These are phyloP conservation scores for Leptoxyphium fumago DNA, from an alignment of 2,329 filamentous ascomycete species.

Conservation along the genomic window DNA sequence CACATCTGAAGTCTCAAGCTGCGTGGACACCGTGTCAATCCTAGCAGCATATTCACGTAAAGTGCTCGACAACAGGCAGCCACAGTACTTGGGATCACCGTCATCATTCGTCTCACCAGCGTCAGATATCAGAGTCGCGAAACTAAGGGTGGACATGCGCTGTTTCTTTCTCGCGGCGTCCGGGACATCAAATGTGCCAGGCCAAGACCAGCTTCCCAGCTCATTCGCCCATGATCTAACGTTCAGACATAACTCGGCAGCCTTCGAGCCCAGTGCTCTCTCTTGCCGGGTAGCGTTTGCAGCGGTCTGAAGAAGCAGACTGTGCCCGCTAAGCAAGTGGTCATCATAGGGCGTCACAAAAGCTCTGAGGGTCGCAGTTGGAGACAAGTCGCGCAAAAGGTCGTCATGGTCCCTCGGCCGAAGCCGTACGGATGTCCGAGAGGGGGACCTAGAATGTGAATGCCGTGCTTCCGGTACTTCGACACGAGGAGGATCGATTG, in stretches of 20 bases:
- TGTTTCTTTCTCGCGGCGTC: slow-evolving; percentile 13
- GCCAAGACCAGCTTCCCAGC: slow-evolving; percentile 48
- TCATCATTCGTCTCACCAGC: slow-evolving; percentile 7
- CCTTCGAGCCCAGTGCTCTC: slow-evolving; percentile 55
- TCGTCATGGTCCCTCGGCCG: slow-evolving; percentile 17
- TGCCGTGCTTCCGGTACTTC: slow-evolving; percentile 7
- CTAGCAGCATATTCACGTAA: slow-evolving; percentile 57
- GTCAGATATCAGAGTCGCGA: slow-evolving; percentile 1
- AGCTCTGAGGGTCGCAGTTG: slow-evolving; percentile 45
- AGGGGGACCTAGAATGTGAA: slow-evolving; percentile 13
- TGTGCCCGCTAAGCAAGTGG: slow-evolving; percentile 16
- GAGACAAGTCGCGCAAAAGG: slow-evolving; percentile 46
- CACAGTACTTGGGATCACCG: slow-evolving; percentile 41
- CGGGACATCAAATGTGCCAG: slow-evolving; percentile 32
- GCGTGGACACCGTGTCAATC: slow-evolving; percentile 56
- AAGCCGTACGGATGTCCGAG: slow-evolving; percentile 15
- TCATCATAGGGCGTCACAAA: slow-evolving; percentile 32
- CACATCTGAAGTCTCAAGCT: slow-evolving; percentile 55
- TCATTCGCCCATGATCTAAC: slow-evolving; percentile 66
- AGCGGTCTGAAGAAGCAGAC: slow-evolving; percentile 38
- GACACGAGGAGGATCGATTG: slow-evolving; percentile 15
- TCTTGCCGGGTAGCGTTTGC: slow-evolving; percentile 49
- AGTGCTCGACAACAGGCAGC: slow-evolving; percentile 51
- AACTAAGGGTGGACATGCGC: slow-evolving; percentile 10
- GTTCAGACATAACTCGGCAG: slow-evolving; percentile 54